Percentiles rank a stretch among this genome's conserved stretches.
Conservation (phyloP, 2,329 filamentous ascomycete genomes). For the Fusarium chuoi region DNA sequence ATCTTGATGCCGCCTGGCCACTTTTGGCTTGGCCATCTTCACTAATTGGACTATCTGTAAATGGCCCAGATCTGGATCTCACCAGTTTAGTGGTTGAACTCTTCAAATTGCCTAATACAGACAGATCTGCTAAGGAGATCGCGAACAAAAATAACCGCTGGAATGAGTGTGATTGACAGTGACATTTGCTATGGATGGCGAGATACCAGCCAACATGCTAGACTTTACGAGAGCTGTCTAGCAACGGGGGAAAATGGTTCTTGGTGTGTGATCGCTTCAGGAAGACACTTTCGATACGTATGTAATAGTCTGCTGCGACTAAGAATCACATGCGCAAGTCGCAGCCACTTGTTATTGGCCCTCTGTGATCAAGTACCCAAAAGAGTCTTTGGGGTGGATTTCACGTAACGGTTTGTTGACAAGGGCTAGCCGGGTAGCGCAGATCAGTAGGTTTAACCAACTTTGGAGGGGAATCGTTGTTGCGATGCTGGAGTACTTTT, state of each 20-base stretch:
- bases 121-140: not conserved
- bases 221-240: not conserved
- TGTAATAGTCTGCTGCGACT: not conserved
- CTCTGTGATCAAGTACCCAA: not conserved
- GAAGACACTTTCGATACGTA: not conserved
- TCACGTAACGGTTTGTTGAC: not conserved
- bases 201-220: not conserved
- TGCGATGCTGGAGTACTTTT: not conserved
- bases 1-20: slow-evolving; percentile 5
- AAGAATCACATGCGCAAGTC: slow-evolving; percentile 24
- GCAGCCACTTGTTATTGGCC: not conserved
- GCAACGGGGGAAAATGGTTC: not conserved
- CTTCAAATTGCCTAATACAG: slow-evolving; percentile 17
- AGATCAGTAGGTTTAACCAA: slow-evolving; percentile 15
- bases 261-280: not conserved
- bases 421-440: slow-evolving; percentile 4
- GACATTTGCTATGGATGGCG: not conserved
- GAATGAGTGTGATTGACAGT: not conserved
- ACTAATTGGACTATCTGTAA: slow-evolving; percentile 7
- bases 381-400: not conserved
- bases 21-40: slow-evolving; percentile 14
- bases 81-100: not conserved
- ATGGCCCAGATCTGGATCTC: slow-evolving; percentile 1
- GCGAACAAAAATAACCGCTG: not conserved
- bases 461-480: not conserved